These are phyloP conservation scores for Vitis hybrid DNA, from an alignment of 177 flowering plant species.

Conservation along the genomic window DNA sequence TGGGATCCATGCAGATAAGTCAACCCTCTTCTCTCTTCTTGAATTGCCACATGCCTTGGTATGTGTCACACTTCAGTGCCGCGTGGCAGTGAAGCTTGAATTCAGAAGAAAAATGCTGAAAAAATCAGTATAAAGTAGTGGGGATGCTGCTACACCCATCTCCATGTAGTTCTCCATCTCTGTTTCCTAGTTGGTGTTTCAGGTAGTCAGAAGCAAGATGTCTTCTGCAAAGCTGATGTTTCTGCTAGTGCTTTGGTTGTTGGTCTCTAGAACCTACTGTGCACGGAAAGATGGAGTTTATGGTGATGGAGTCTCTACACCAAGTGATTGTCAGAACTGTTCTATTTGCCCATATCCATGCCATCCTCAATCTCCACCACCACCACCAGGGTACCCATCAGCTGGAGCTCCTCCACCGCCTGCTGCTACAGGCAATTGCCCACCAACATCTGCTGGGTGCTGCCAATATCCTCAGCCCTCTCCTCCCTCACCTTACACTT, in stretches of 20 bases:
- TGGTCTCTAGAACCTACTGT: conserved; percentile 6
- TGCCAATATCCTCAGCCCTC: conserved; percentile 9
- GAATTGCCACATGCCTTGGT: conserved; percentile 1
- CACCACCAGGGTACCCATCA: conserved; percentile 8
- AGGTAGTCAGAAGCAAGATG: conserved; percentile 12
- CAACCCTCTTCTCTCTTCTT: neutral
- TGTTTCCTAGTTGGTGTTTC: no score
- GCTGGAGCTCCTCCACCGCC: conserved; percentile 11
- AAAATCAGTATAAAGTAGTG: neutral
- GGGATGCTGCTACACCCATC: no score
- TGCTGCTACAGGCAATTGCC: neutral
- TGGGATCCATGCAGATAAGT: neutral
- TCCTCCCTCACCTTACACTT: conserved; percentile 5
- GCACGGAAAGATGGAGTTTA: conserved; percentile 9
- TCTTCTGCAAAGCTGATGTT: conserved; percentile 3
- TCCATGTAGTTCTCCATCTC: neutral
- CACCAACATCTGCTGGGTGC: conserved; percentile 2
- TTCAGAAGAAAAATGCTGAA: neutral
- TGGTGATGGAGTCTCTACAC: conserved; percentile 6
- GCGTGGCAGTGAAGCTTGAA: neutral
- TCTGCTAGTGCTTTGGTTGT: conserved; percentile 7
- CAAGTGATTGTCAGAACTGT: conserved; percentile 21
- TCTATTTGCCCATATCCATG: conserved; percentile 24
- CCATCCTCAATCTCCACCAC: neutral
- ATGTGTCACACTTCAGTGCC: neutral